Evolutionary conservation across 345 rosid species (phyloP).

Genomic region (Bruguiera gymnorhiza): DNA sequence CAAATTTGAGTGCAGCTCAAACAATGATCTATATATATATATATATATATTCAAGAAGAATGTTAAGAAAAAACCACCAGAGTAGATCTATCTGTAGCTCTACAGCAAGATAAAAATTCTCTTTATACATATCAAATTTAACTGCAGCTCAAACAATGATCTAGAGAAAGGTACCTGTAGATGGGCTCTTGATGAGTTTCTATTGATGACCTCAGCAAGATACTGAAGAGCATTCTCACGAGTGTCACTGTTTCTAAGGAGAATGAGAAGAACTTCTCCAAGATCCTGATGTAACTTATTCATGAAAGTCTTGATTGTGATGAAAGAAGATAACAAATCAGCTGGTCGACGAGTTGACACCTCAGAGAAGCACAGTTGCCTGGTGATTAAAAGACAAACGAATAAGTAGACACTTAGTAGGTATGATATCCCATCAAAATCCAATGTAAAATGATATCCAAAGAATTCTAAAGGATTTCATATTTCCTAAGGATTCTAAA

Average conservation of each 20-base stretch:
- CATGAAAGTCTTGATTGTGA: slow-evolving; percentile 78
- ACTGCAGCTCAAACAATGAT: not conserved
- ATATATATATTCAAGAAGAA: no score
- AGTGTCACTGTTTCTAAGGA: slow-evolving; percentile 65
- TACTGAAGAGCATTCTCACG: slow-evolving; percentile 86
- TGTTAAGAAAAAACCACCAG: no score
- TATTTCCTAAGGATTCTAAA: no score
- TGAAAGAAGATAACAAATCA: slow-evolving; percentile 82
- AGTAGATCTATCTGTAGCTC: not conserved
- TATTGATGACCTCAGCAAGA: slow-evolving; percentile 95
- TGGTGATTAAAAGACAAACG: slow-evolving; percentile 29
- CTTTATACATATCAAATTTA: not conserved
- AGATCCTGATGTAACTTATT: slow-evolving; percentile 66
- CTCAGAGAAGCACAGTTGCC: slow-evolving; percentile 95
- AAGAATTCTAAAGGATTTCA: no score
- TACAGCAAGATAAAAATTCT: slow-evolving; percentile 4
- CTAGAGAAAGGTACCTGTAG: slow-evolving; percentile 55
- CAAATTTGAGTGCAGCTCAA: not conserved
- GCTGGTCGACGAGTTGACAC: slow-evolving; percentile 72
- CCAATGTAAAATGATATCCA: no score
- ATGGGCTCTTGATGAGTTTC: slow-evolving; percentile 80
- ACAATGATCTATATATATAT: not conserved
- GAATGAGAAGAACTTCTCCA: slow-evolving; percentile 59
- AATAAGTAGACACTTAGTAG: not conserved
- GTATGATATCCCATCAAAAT: not conserved